Evolutionary conservation across 2,329 filamentous ascomycete genomes (phyloP), one percentile per base, ranked within the genome.

Genomic region (Aspergillus novoparasiticus): DNA sequence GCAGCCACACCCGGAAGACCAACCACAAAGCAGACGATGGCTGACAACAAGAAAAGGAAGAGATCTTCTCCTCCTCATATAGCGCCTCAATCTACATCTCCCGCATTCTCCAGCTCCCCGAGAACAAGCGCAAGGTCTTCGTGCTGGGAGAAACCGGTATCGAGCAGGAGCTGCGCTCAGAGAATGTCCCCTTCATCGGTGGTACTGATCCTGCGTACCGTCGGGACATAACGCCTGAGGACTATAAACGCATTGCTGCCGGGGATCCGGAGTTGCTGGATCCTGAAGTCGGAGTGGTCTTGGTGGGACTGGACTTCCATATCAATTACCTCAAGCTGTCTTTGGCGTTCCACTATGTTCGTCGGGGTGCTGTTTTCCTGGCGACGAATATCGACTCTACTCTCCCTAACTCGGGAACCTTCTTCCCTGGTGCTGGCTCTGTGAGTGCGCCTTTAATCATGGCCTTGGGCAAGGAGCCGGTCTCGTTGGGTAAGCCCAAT

Each of bases 61-160:
- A 99, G 81, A 91, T 99, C 69, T 99, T 99, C 76, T 93, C 92
- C 65, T 97, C 94, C 10, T 91, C 94, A 45, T 99, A 99, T 85
- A 96, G 93, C 68, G 89, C 95, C 46, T 92, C 94, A 66, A 90
- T 99, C 76, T 99, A 99, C 84, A 97, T 99, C 75, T 90, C 92
- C 11, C 91, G 94, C 68, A 97, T 99, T 78, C 86, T 99, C 70
- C 85, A 91, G 69, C 87, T 96, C 4, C 88, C 90, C 3, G 79
- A 86, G 4, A 88, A 89, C 41, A 94, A 92, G 81, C 93, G 92
- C 83, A 97, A 97, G 78, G 95, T 99, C 67, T 99, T 92, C 75
- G 92, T 97, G 23, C 84, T 99, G 14, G 95, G 95, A 66, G 95
- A 99, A 81, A 85, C 87, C 6, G 95, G 95, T 59, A 93, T 99